Percentiles rank a stretch among this genome's conserved stretches.
These are phyloP conservation scores for Mesembryanthemum crystallinum DNA, from an alignment of 148 eudicot species.

Conservation along the genomic window DNA sequence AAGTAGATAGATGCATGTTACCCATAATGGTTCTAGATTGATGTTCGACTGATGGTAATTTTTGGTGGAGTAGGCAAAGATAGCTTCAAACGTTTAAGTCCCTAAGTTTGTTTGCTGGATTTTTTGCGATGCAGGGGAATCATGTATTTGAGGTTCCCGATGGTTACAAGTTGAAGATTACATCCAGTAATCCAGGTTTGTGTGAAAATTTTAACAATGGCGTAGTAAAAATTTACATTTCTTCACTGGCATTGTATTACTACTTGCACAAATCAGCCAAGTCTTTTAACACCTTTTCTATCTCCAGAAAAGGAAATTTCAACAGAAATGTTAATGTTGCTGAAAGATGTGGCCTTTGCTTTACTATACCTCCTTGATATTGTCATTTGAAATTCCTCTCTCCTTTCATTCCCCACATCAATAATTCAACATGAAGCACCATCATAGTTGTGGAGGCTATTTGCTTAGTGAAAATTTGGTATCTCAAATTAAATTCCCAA, in stretches of 20 bases:
- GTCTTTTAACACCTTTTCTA: neutral
- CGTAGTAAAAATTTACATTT: neutral
- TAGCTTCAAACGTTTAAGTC: neutral
- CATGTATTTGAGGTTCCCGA: conserved; percentile 85
- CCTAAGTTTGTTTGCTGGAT: neutral
- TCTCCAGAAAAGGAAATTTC: neutral
- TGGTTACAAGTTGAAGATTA: conserved; percentile 71
- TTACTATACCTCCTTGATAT: neutral
- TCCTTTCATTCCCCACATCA: too few relatives aligned
- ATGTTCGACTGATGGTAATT: neutral
- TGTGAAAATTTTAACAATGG: neutral
- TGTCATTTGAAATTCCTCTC: neutral
- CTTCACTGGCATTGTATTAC: neutral
- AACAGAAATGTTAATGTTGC: neutral
- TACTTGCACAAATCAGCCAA: neutral
- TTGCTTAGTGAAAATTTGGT: too few relatives aligned
- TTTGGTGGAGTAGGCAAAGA: neutral
- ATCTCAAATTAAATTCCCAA: too few relatives aligned
- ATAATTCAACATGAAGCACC: too few relatives aligned
- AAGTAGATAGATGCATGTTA: neutral
- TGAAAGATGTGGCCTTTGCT: neutral
- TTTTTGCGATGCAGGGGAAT: conserved; percentile 68
- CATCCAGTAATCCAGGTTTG: conserved; percentile 67
- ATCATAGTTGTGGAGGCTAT: too few relatives aligned
- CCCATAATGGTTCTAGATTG: neutral